phyloP scores from a whole-genome alignment of 257 asterid genomes.

The Solanum rostratum region DNA sequence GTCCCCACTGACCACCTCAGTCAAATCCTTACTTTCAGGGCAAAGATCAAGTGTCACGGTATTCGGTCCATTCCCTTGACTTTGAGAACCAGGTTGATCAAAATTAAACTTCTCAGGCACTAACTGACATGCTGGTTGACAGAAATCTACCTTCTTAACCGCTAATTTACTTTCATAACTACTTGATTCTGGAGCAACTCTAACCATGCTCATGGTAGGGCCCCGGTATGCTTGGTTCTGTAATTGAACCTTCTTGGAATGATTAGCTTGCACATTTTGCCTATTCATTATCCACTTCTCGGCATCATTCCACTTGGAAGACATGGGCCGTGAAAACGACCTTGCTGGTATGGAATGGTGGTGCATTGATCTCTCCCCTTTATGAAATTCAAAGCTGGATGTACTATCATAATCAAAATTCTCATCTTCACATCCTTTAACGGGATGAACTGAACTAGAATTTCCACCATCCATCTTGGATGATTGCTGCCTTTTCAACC shows the following conservation, averaged over 20 bases:
- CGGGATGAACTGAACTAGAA: conserved; percentile 57
- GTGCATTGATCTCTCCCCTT: conserved; percentile 59
- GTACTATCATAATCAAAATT: conserved; percentile 94
- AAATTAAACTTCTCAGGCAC: conserved; percentile 34
- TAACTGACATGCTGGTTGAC: conserved; percentile 35
- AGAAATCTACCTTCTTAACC: conserved; percentile 67
- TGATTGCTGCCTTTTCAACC: conserved; percentile 26
- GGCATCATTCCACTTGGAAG: conserved; percentile 97
- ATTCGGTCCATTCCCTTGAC: conserved; percentile 18
- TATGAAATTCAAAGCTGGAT: conserved; percentile 94
- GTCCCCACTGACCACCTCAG: conserved; percentile 31
- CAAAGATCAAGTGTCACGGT: conserved; percentile 26
- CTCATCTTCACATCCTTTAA: conserved; percentile 61
- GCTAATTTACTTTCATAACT: conserved; percentile 36
- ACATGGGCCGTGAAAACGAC: conserved; percentile 61
- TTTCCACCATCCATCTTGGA: conserved; percentile 42
- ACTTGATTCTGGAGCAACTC: conserved; percentile 54
- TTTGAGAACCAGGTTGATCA: conserved; percentile 25
- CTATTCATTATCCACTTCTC: conserved; percentile 95
- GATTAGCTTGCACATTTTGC: conserved; percentile 43
- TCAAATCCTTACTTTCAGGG: conserved; percentile 53
- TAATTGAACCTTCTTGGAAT: conserved; percentile 33
- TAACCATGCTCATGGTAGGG: conserved; percentile 21
- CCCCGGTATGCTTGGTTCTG: conserved; percentile 39
- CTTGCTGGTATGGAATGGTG: conserved; percentile 41